Conservation (phyloP, 345 rosid genomes). For the Mercurialis annua region DNA sequence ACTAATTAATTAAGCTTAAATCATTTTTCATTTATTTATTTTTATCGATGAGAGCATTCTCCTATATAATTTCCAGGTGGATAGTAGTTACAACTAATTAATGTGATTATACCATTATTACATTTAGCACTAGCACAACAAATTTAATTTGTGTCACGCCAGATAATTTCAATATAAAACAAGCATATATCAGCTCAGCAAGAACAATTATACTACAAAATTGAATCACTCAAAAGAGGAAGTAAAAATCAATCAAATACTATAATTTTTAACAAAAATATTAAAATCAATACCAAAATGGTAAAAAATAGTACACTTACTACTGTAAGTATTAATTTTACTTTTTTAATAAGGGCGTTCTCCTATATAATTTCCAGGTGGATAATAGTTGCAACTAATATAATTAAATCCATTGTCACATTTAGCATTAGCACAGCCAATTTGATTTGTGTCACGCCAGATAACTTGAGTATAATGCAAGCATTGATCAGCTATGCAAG, state of each 20-base stretch:
- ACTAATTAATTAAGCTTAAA: too few species aligned
- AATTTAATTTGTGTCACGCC: slow-evolving; percentile 11
- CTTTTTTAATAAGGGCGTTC: slow-evolving; percentile 21
- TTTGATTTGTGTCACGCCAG: slow-evolving; percentile 11
- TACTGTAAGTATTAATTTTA: too few species aligned
- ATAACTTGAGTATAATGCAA: slow-evolving; percentile 37
- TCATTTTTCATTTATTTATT: too few species aligned
- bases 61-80: slow-evolving; percentile 24
- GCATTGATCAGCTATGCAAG: slow-evolving; percentile 16
- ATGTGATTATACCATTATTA: slow-evolving; percentile 21
- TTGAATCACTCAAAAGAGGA: too few species aligned
- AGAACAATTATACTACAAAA: too few species aligned
- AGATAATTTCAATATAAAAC: slow-evolving; percentile 37
- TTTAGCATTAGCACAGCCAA: slow-evolving; percentile 27
- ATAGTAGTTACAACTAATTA: slow-evolving; percentile 32
- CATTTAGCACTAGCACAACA: slow-evolving; percentile 31
- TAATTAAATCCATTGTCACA: slow-evolving; percentile 24
- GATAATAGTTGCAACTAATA: slow-evolving; percentile 35
- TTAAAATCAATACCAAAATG: too few species aligned
- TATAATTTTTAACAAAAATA: too few species aligned
- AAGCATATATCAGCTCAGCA: slow-evolving; percentile 17
- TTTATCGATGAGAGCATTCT: slow-evolving; percentile 17
- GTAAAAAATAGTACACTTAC: too few species aligned
- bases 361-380: slow-evolving; percentile 18
- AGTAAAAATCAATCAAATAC: too few species aligned